Conservation (phyloP, 176 grass and related monocot genomes). For the Zoysia japonica region DNA sequence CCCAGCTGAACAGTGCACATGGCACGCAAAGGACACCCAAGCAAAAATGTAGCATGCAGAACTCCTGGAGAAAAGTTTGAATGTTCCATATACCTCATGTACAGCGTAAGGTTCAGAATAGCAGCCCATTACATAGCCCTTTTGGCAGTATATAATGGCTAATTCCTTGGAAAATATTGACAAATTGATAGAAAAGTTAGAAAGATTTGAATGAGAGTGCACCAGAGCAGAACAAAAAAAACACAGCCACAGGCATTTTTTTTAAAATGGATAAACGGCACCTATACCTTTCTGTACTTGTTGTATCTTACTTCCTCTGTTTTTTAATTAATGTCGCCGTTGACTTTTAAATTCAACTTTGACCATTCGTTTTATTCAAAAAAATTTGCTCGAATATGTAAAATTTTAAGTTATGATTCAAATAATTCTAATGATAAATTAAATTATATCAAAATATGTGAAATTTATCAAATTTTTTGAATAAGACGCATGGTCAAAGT, state of each 20-base stretch:
- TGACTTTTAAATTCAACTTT: no score
- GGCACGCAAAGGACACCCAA: not conserved
- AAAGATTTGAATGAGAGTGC: conserved; percentile 18
- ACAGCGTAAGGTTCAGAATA: conserved; percentile 44
- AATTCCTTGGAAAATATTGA: conserved; percentile 6
- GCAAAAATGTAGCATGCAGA: not conserved
- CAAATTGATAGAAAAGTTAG: conserved; percentile 15
- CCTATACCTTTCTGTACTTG: conserved; percentile 42
- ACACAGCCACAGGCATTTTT: not conserved
- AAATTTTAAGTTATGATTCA: no score
- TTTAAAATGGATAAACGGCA: conserved; percentile 40
- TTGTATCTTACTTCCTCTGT: not conserved
- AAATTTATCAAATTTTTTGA: no score
- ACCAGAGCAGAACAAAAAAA: conserved; percentile 33
- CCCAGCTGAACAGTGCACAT: not conserved
- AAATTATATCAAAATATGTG: no score
- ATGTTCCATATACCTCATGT: conserved; percentile 23
- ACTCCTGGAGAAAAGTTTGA: not conserved
- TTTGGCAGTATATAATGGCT: not conserved
- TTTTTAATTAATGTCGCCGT: no score
- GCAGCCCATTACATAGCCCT: conserved; percentile 30
- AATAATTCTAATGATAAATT: no score
- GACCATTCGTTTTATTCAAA: no score
- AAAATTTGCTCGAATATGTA: no score
- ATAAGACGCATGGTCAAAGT: no score